Evolutionary conservation across 1,284 basidiomycete genomes (phyloP), one percentile per base, ranked within the genome.

Genomic region (Meripilus lineatus): DNA sequence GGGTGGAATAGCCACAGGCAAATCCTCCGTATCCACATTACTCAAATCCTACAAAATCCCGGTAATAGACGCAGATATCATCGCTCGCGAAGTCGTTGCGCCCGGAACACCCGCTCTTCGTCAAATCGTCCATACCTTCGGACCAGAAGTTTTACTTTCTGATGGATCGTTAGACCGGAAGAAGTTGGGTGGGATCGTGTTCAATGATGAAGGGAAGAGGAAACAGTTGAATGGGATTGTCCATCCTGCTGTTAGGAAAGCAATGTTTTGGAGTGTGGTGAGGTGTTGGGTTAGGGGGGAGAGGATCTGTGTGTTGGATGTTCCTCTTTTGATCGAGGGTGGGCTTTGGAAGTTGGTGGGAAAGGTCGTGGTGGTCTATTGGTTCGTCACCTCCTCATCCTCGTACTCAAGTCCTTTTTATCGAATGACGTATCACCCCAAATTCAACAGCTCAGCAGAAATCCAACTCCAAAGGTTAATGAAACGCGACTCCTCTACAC

Each of bases 1-100:
- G 13, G 96, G 96, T 18, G 93, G 95, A 2, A 98, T 99, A 49
- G 92, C 93, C 25, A 95, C 94, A 0, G 94, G 93, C 45, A 98
- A 98, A 67, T 96, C 93, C 3, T 91, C 93, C 14, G 94, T 94
- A 21, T 92, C 93, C 0, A 67, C 69, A 5, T 72, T 94, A 32
- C 70, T 98, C 36, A 75, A 75, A 49, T 65, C 75, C 0, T 74
- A 84, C 52, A 55, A 65, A 25, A 67, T 97, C 24, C 89, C 93
- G 13, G 70, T 98, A 53, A 78, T 98, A 56, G 96, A 99, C 59
- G 92, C 95, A 4, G 95, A 99, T 71, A 54, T 92, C 18, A 75
- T 99, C 36, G 92, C 95, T 1, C 84, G 93, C 25, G 70, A 86
- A 56, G 93, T 92, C 40, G 89, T 99, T 46, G 77, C 80, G 44